Evolutionary conservation across 257 asterid species (phyloP).

Genomic region (Nemophila menziesii): DNA sequence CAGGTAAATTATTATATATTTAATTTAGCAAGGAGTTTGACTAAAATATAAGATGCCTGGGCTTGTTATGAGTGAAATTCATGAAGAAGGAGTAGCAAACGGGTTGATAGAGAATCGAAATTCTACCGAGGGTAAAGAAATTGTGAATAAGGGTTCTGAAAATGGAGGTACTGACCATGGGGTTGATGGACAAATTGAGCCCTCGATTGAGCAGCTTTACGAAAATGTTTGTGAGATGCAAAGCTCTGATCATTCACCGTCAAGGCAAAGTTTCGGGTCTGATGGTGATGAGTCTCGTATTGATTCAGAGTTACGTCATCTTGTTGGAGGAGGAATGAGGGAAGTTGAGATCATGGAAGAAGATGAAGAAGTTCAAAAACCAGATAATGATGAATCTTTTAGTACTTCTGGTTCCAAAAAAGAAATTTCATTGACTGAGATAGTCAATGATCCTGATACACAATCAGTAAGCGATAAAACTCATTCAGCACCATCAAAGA

Average conservation of each 20-base stretch:
- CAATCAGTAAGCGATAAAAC: slow-evolving; percentile 24
- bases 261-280: slow-evolving; percentile 85
- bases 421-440: slow-evolving; percentile 19
- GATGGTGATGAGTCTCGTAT: slow-evolving; percentile 87
- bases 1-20: slow-evolving; percentile 25
- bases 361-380: slow-evolving; percentile 52
- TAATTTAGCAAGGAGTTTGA: slow-evolving; percentile 19
- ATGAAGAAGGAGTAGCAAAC: slow-evolving; percentile 24
- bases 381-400: slow-evolving; percentile 26
- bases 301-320: slow-evolving; percentile 81
- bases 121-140: slow-evolving; percentile 25
- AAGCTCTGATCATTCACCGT: slow-evolving; percentile 90
- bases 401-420: slow-evolving; percentile 32
- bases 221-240: slow-evolving; percentile 91
- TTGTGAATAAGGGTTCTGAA: slow-evolving; percentile 20
- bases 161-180: slow-evolving; percentile 21
- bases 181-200: slow-evolving; percentile 37
- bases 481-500: slow-evolving; percentile 32
- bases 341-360: slow-evolving; percentile 76
- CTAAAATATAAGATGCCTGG: slow-evolving; percentile 51
- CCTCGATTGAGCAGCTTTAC: slow-evolving; percentile 83
- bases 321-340: slow-evolving; percentile 77
- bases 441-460: slow-evolving; percentile 25
- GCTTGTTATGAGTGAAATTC: slow-evolving; percentile 49
- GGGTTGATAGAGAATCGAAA: slow-evolving; percentile 34